Base-by-base conservation (phyloP, 768 basidiomycete genomes). In the Xerocomus spinulosus region DNA sequence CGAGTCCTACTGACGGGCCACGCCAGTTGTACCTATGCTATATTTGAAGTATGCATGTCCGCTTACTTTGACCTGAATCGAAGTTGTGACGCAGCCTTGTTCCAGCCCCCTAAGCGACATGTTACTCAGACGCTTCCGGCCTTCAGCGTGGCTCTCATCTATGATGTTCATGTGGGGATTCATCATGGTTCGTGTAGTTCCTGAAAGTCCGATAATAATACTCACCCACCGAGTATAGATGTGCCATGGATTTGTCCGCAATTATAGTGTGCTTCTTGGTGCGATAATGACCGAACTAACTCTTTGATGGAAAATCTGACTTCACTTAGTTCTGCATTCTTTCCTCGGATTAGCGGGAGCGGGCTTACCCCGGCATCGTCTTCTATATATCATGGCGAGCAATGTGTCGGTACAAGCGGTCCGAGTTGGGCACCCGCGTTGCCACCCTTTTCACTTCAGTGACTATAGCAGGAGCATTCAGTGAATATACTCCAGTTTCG, bases 381-480 rank as follows among this genome's bases (percentile, higher is more conserved):
- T 83, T 78, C 63, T 83, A 80, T 56, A 74, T 82, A 28, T 79
- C 80, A 24, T 79, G 78, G 82, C 73, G 57, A 52, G 68, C 54
- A 9, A 21, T 29, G 25, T 36, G 9, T 56, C 92, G 89, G 87
- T 92, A 92, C 65, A 83, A 80, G 58, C 80, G 85, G 23, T 75
- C 79, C 10, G 90, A 92, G 57, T 75, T 86, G 55, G 87, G 85
- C 14, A 72, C 77, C 26, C 80, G 87, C 28, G 70, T 85, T 20
- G 85, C 87, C 0, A 50, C 83, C 14, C 92, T 92, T 70, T 90
- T 89, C 67, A 81, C 83, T 3, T 84, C 87, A 24, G 86, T 87
- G 2, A 90, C 88, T 0, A 73, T 85, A 24, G 80, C 87, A 5
- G 89, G 88, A 20, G 85, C 83, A 13, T 87, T 87, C 64, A 81